These are phyloP conservation scores for Candida nonsorbophila DNA, from an alignment of 805 yeast genomes.

Conservation along the genomic window DNA sequence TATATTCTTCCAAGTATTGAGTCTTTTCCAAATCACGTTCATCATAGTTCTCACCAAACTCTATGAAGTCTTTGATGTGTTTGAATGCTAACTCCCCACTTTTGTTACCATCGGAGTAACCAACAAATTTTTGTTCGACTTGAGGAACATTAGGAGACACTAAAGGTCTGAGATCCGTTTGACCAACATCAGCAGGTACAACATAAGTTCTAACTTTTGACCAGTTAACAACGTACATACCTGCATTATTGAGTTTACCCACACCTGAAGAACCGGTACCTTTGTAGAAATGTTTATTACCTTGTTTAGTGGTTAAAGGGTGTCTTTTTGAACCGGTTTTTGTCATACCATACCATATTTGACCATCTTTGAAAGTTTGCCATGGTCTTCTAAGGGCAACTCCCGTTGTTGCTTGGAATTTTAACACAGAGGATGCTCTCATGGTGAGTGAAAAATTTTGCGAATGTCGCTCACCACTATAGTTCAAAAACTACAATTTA, in stretches of 20 bases:
- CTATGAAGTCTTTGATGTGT: conserved; percentile 71
- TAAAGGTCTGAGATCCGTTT: conserved; percentile 56
- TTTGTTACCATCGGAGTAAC: conserved; percentile 64
- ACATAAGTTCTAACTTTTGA: conserved; percentile 84
- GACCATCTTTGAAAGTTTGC: conserved; percentile 80
- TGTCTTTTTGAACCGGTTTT: conserved; percentile 81
- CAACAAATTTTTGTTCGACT: conserved; percentile 61
- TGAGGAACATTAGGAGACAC: conserved; percentile 73
- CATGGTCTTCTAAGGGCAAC: conserved; percentile 74
- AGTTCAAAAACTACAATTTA: neutral
- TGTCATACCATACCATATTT: conserved; percentile 72
- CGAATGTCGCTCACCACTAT: neutral
- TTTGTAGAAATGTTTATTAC: conserved; percentile 89
- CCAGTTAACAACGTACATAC: conserved; percentile 78
- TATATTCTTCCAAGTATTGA: conserved; percentile 31
- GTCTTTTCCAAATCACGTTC: conserved; percentile 29
- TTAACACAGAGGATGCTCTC: conserved; percentile 45
- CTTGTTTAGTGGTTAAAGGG: conserved; percentile 85
- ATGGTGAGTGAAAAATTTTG: conserved; percentile 17
- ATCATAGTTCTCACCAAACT: conserved; percentile 55
- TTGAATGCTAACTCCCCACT: conserved; percentile 71
- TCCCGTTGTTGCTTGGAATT: conserved; percentile 41
- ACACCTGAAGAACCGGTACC: conserved; percentile 96
- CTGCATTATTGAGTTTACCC: conserved; percentile 72
- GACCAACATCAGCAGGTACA: conserved; percentile 52